Conservation (phyloP, 208 protist species). For the Strigomonas oncopelti region DNA sequence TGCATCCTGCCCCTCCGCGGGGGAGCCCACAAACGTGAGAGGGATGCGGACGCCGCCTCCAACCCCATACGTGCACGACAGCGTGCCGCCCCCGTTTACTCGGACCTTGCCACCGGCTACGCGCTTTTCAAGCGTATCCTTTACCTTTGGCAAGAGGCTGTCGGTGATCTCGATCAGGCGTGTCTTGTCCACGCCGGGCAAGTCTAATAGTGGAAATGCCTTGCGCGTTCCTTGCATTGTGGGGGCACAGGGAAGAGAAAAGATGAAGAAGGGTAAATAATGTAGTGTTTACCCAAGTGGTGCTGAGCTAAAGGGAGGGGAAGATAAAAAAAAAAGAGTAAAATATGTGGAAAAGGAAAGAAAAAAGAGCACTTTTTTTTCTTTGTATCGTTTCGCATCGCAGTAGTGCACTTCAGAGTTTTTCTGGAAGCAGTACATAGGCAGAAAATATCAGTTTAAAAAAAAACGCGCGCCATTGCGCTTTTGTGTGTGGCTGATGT, state of each 20-base stretch:
- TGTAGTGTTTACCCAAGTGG: background rate
- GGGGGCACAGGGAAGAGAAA: background rate
- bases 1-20: slow-evolving; percentile 6
- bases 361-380: too few relatives aligned
- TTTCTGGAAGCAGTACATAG: too few relatives aligned
- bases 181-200: slow-evolving; percentile 3
- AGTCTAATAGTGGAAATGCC: slow-evolving; percentile 5
- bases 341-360: background rate
- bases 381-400: too few relatives aligned
- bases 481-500: too few relatives aligned
- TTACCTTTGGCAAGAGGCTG: slow-evolving; percentile 3
- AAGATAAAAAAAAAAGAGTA: background rate
- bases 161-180: slow-evolving; percentile 12
- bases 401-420: too few relatives aligned
- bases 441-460: too few relatives aligned
- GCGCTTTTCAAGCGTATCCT: background rate
- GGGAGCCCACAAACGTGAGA: slow-evolving; percentile 33
- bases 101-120: too few relatives aligned
- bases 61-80: slow-evolving; percentile 18
- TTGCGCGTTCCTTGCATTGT: slow-evolving; percentile 2
- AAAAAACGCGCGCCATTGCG: too few relatives aligned
- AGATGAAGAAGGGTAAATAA: background rate
- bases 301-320: background rate
- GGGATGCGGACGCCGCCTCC: slow-evolving; percentile 20
- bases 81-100: background rate